A percentile compares a stretch with the other conserved stretches of the same genome.
Conservation (phyloP, 495 filamentous ascomycete species). For the Xylaria acuta region DNA sequence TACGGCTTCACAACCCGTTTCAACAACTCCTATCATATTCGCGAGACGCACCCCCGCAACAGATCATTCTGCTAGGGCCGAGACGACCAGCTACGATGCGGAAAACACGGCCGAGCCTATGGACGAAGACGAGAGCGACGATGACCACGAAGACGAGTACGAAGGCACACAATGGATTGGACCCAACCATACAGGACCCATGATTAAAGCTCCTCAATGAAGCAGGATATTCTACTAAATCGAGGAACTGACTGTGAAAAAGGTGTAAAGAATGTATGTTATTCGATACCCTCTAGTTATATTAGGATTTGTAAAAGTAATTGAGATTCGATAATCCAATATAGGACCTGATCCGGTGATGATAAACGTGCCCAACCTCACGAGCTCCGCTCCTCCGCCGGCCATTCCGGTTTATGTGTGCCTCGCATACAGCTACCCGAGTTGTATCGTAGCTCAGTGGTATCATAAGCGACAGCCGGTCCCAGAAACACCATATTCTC, state of each 20-base stretch:
- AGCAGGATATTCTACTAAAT: neutral
- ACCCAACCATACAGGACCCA: constrained; percentile 10
- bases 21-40: constrained; percentile 18
- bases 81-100: constrained; percentile 9
- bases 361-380: neutral
- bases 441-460: constrained; percentile 35
- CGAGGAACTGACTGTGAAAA: neutral
- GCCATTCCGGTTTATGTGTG: constrained; percentile 39
- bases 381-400: constrained; percentile 20
- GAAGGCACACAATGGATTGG: constrained; percentile 23
- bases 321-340: neutral
- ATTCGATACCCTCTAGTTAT: neutral
- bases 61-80: neutral
- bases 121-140: constrained; percentile 30
- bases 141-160: constrained; percentile 19
- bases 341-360: neutral
- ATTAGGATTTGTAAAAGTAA: neutral
- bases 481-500: constrained; percentile 40
- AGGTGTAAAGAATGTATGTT: neutral
- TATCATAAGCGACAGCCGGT: constrained; percentile 38
- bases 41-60: neutral
- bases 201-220: constrained; percentile 22
- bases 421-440: constrained; percentile 39
- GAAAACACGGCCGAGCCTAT: constrained; percentile 16
- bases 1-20: neutral